phyloP scores from a whole-genome alignment of 306 rosid species.

The apple (Malus domestica) region ASM211411v1 NC_041800.1:7959501-7960000 shows the following conservation, averaged over 20 bases:
- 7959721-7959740: neutral
- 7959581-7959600: neutral
- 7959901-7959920: slow-evolving; percentile 1
- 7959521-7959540: neutral
- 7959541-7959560: neutral
- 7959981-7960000: neutral
- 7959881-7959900: neutral
- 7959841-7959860: slow-evolving; percentile 90
- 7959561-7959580: neutral
- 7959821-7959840: slow-evolving; percentile 79
- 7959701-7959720: slow-evolving; percentile 2
- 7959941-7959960: no score
- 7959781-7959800: slow-evolving; percentile 73
- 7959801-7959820: slow-evolving; percentile 78
- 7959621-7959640: neutral
- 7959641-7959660: neutral
- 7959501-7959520: neutral
- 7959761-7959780: slow-evolving; percentile 67
- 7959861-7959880: slow-evolving; percentile 22
- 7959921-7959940: no score
- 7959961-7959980: no score
- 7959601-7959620: neutral
- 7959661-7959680: neutral
- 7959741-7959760: slow-evolving; percentile 8
- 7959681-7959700: slow-evolving; percentile 9